A percentile compares a stretch with the other conserved stretches of the same genome.
Conservation (phyloP, 768 basidiomycete species). For the Asterophora lycoperdoides region DNA sequence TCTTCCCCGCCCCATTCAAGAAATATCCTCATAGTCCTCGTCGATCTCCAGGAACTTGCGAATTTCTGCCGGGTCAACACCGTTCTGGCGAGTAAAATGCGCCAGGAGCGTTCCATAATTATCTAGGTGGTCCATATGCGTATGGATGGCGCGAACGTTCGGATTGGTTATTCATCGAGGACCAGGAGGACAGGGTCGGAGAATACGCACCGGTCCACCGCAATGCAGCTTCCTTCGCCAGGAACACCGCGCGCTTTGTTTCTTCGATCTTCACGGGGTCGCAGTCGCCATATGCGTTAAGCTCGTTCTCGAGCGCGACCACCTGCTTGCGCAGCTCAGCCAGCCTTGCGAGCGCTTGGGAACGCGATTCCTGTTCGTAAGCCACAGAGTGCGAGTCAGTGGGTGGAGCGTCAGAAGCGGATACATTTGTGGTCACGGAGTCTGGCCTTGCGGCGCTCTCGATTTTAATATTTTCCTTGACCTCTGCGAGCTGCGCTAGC, state of each 20-base stretch:
- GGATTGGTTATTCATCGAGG: background rate
- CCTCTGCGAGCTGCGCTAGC: constrained; percentile 46
- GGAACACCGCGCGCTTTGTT: constrained; percentile 61
- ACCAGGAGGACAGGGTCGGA: background rate
- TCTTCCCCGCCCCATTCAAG: constrained; percentile 18
- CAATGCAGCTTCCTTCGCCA: constrained; percentile 79
- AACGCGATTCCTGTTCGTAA: constrained; percentile 53
- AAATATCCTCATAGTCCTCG: constrained; percentile 78
- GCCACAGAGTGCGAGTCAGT: constrained; percentile 2
- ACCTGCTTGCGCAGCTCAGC: constrained; percentile 45
- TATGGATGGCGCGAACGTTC: background rate
- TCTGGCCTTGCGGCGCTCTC: constrained; percentile 55
- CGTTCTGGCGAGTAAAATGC: constrained; percentile 61
- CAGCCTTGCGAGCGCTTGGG: constrained; percentile 48
- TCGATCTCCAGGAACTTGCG: constrained; percentile 61
- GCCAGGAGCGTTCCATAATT: constrained; percentile 65
- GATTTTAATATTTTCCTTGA: constrained; percentile 40
- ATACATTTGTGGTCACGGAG: constrained; percentile 38
- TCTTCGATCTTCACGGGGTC: constrained; percentile 81
- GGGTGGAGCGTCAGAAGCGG: background rate
- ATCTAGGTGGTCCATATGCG: constrained; percentile 36
- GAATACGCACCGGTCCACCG: constrained; percentile 80
- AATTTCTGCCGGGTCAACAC: constrained; percentile 57
- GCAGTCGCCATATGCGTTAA: constrained; percentile 74
- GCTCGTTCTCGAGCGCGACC: constrained; percentile 56